Conservation (phyloP, 2,329 filamentous ascomycete species). For the Paracamarosporium sp. region DNA sequence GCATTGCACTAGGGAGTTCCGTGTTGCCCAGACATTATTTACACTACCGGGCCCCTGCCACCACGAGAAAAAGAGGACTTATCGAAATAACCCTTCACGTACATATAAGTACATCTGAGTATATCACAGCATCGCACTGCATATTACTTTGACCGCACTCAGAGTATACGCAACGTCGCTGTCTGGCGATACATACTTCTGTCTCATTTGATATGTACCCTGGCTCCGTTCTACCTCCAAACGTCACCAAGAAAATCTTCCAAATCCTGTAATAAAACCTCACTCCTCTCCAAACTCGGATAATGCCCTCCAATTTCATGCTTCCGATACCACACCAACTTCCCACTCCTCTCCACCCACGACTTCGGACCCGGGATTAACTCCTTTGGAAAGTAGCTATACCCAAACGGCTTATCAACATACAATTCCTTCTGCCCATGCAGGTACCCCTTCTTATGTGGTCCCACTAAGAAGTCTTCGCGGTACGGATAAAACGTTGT, state of each 20-base stretch:
- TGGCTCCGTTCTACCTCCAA: slow-evolving; percentile 29
- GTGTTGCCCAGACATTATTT: too few relatives aligned
- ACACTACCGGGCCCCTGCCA: too few relatives aligned
- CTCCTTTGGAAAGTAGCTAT: slow-evolving; percentile 53
- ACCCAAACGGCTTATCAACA: slow-evolving; percentile 52
- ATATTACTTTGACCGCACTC: too few relatives aligned
- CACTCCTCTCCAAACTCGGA: slow-evolving; percentile 55
- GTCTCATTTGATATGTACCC: too few relatives aligned
- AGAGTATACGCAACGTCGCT: too few relatives aligned
- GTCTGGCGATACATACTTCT: too few relatives aligned
- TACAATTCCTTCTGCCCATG: slow-evolving; percentile 27
- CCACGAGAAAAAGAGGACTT: too few relatives aligned
- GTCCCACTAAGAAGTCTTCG: slow-evolving; percentile 19
- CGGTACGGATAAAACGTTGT: slow-evolving; percentile 60
- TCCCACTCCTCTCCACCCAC: slow-evolving; percentile 49
- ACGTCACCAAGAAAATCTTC: slow-evolving; percentile 51
- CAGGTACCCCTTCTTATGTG: slow-evolving; percentile 10
- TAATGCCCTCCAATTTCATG: slow-evolving; percentile 56
- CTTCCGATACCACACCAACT: slow-evolving; percentile 43
- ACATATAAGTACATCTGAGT: too few relatives aligned
- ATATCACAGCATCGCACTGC: too few relatives aligned
- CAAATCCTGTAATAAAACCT: slow-evolving; percentile 51
- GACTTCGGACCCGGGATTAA: slow-evolving; percentile 47
- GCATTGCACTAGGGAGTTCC: too few relatives aligned
- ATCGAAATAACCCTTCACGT: too few relatives aligned